These are phyloP conservation scores for Gastrolobium villosum DNA, from an alignment of 306 rosid species.

Conservation along the genomic window DNA sequence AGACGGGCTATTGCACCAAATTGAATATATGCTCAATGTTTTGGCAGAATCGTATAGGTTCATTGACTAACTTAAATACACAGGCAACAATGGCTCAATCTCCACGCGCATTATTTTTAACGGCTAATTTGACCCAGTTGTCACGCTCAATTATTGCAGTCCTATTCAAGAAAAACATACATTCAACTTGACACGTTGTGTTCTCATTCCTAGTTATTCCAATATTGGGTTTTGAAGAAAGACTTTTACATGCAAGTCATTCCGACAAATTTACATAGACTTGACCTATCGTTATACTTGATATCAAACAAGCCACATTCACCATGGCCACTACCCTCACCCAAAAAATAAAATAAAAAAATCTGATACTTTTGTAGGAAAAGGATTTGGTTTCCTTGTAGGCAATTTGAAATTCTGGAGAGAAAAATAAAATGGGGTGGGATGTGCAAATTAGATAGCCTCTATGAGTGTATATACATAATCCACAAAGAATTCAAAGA, in stretches of 20 bases:
- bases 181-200: conserved; percentile 1
- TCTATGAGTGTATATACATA: conserved; percentile 46
- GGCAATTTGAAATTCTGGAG: conserved; percentile 25
- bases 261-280: conserved; percentile 22
- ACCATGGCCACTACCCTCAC: background rate
- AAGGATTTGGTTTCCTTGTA: conserved; percentile 11
- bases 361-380: conserved; percentile 13
- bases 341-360: background rate
- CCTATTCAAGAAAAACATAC: background rate
- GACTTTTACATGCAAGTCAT: no score
- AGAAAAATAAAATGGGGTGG: conserved; percentile 20
- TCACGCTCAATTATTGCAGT: conserved; percentile 35
- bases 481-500: conserved; percentile 59
- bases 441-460: conserved; percentile 44
- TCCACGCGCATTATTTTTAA: conserved; percentile 25
- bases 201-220: conserved; percentile 15
- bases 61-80: conserved; percentile 23
- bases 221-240: background rate
- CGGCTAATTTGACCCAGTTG: conserved; percentile 26
- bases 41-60: conserved; percentile 16
- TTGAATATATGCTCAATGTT: conserved; percentile 21
- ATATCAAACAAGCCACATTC: background rate
- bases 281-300: background rate
- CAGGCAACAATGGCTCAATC: conserved; percentile 22
- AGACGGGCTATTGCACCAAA: background rate